Conservation (phyloP, 1,284 basidiomycete species). For the Sporisorium iseilematis-ciliati region DNA sequence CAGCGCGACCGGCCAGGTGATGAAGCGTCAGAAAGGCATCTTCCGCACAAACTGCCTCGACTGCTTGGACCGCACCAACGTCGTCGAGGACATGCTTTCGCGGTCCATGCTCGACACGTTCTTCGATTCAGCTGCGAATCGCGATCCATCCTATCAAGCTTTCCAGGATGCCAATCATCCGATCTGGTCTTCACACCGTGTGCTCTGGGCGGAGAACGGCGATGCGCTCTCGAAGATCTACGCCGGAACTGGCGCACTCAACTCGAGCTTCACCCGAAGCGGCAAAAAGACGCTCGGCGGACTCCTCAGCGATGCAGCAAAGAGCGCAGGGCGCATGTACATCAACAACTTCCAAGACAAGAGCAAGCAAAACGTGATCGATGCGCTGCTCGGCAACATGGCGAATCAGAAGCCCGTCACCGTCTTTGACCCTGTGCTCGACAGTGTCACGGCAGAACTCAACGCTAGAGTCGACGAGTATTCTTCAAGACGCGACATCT, state of each 20-base stretch:
- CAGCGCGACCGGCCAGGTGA: constrained; percentile 73
- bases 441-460: constrained; percentile 78
- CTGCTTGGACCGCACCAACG: constrained; percentile 97
- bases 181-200: constrained; percentile 88
- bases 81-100: constrained; percentile 80
- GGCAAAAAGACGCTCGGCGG: constrained; percentile 82
- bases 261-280: constrained; percentile 92
- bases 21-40: constrained; percentile 79
- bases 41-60: constrained; percentile 97
- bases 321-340: constrained; percentile 82
- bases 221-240: constrained; percentile 78
- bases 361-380: constrained; percentile 92
- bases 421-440: constrained; percentile 93
- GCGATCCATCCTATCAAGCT: constrained; percentile 34
- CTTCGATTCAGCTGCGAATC: constrained; percentile 41
- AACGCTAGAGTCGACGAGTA: constrained; percentile 79
- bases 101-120: constrained; percentile 59
- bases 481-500: constrained; percentile 80
- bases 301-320: constrained; percentile 89
- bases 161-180: constrained; percentile 63
- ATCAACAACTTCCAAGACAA: constrained; percentile 99
- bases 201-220: constrained; percentile 82
- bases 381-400: constrained; percentile 93
- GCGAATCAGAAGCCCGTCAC: constrained; percentile 86
- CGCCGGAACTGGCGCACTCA: constrained; percentile 94